Conservation (phyloP, 306 rosid genomes). For the Begonia peltatifolia region DNA sequence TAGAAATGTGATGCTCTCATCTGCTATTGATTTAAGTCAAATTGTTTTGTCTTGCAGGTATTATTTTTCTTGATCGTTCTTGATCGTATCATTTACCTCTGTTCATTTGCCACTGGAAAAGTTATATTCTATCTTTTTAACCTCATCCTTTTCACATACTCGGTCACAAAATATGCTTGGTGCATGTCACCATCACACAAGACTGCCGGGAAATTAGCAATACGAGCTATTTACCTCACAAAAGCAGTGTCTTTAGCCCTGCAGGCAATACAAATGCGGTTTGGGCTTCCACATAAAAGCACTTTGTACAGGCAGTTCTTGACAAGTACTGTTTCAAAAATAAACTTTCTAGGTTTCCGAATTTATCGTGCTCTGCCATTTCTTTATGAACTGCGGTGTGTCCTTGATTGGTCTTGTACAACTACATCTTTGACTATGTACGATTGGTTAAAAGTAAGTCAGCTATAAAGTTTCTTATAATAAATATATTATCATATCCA, state of each 20-base stretch:
- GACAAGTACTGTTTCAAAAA: slow-evolving; percentile 82
- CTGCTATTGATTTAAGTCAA: no score
- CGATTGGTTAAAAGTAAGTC: slow-evolving; percentile 88
- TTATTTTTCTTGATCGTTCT: slow-evolving; percentile 94
- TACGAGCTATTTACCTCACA: slow-evolving; percentile 78
- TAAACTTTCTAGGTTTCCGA: slow-evolving; percentile 76
- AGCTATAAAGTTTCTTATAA: no score
- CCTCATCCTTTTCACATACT: slow-evolving; percentile 84
- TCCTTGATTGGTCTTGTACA: slow-evolving; percentile 98
- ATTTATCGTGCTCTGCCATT: slow-evolving; percentile 96
- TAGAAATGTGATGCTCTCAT: not conserved
- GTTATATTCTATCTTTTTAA: slow-evolving; percentile 85
- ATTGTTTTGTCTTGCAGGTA: slow-evolving; percentile 41
- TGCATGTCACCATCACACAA: slow-evolving; percentile 48
- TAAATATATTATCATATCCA: no score
- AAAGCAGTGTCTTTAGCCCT: slow-evolving; percentile 83
- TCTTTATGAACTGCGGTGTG: slow-evolving; percentile 92
- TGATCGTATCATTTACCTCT: slow-evolving; percentile 91
- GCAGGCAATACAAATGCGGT: slow-evolving; percentile 82
- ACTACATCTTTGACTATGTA: slow-evolving; percentile 93
- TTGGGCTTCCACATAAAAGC: slow-evolving; percentile 85
- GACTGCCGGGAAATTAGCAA: slow-evolving; percentile 53
- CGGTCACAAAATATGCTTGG: slow-evolving; percentile 91
- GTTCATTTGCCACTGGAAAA: slow-evolving; percentile 86
- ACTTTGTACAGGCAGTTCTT: slow-evolving; percentile 83